Base-by-base conservation (phyloP, 2,329 filamentous ascomycete genomes). In the Penicillium sp. region DNA sequence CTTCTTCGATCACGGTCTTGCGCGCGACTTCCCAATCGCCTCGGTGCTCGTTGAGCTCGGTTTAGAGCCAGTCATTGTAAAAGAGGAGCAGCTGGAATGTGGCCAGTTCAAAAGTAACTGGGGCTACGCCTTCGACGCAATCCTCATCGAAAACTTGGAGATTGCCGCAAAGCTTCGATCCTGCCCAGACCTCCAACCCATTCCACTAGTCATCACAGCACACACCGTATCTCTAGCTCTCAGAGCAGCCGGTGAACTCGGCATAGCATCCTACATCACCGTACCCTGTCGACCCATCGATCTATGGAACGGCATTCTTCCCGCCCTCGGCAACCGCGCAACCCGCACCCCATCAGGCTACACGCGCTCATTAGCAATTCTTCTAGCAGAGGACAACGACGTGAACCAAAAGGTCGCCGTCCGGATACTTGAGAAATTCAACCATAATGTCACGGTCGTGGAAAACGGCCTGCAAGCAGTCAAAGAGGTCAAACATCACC, bases 221-320 rank as follows among this genome's bases (percentile, higher is more conserved):
- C 91, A 92, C 0, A 81, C 89, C 10, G 90, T 97, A 9, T 89
- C 92, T 58, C 90, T 97, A 66, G 92, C 87, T 69, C 82, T 97
- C 61, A 95, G 96, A 78, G 92, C 90, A 4, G 93, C 92, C 58
- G 80, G 96, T 50, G 92, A 97, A 71, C 82, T 96, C 62, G 92
- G 92, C 54, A 95, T 97, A 63, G 93, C 91, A 6, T 96, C 91
- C 55, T 97, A 96, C 75, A 96, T 97, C 90, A 96, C 92, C 3
- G 95, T 91, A 10, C 92, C 92, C 19, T 97, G 92, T 76, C 83
- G 92, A 67, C 84, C 92, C 5, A 94, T 96, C 60, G 92, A 97
- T 71, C 79, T 97, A 55, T 92, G 91, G 62, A 96, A 96, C 69
- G 92, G 92, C 62, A 91, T 97, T 82, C 88, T 97, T 16, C 92